Percentiles rank a stretch among this genome's conserved stretches.
Conservation (phyloP, 352 stramenopile genomes). For the Elongisporangium prolatum region DNA sequence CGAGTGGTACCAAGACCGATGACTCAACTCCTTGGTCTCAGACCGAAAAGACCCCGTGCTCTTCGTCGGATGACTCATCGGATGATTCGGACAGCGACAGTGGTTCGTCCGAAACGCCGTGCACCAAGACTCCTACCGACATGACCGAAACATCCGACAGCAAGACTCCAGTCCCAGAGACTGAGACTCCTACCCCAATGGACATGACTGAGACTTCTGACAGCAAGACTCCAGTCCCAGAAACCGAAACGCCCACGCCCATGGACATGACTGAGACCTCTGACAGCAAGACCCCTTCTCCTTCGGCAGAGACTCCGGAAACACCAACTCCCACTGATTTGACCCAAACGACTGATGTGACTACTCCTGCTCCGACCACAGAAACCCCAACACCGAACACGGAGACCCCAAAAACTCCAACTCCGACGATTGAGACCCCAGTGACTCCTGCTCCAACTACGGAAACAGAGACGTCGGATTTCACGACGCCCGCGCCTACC, state of each 20-base stretch:
- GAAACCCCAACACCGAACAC: slow-evolving; percentile 1
- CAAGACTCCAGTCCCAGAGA: slow-evolving; percentile 1
- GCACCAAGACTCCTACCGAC: not conserved
- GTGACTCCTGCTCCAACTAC: not conserved
- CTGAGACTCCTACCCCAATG: slow-evolving; percentile 1
- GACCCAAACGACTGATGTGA: slow-evolving; percentile 4
- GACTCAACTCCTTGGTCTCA: not conserved
- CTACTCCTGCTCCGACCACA: slow-evolving; percentile 1
- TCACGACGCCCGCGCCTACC: slow-evolving; percentile 13
- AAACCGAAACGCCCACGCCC: not conserved
- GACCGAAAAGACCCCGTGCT: not conserved
- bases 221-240: not conserved
- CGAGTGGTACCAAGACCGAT: not conserved
- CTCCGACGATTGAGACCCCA: slow-evolving; percentile 17
- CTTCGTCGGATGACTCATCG: not conserved
- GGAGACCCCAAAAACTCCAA: slow-evolving; percentile 9
- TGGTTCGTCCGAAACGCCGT: not conserved
- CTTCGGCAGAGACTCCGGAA: slow-evolving; percentile 1
- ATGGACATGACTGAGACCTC: not conserved
- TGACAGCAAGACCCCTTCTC: slow-evolving; percentile 2
- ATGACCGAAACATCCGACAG: not conserved
- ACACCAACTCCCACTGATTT: slow-evolving; percentile 4
- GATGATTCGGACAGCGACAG: not conserved
- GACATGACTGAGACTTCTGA: slow-evolving; percentile 7
- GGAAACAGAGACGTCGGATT: slow-evolving; percentile 6